phyloP scores from a whole-genome alignment of 805 yeast species.

The Wickerhamomyces subpelliculosus region DNA sequence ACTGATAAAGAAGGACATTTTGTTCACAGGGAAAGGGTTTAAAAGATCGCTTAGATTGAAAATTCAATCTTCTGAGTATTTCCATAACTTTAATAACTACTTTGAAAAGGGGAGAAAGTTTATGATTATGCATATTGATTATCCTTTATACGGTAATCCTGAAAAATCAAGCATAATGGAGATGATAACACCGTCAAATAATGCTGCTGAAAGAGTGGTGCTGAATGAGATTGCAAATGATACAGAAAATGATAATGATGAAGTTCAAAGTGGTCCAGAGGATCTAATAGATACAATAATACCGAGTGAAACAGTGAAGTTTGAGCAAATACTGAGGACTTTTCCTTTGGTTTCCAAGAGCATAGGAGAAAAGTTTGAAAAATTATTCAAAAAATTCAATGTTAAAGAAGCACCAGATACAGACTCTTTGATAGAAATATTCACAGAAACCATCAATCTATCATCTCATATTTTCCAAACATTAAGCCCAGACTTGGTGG shows the following conservation, averaged over 20 bases:
- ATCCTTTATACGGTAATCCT: conserved; percentile 41
- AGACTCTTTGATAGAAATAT: conserved; percentile 20
- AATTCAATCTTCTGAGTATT: conserved; percentile 39
- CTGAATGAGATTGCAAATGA: background rate
- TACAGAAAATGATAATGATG: background rate
- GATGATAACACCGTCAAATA: conserved; percentile 4
- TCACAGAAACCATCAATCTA: conserved; percentile 19
- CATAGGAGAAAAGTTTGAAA: conserved; percentile 33
- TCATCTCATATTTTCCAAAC: conserved; percentile 23
- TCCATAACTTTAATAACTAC: conserved; percentile 51
- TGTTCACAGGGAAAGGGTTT: conserved; percentile 57
- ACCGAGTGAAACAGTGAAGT: conserved; percentile 17
- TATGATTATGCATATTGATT: conserved; percentile 51
- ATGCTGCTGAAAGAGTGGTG: background rate
- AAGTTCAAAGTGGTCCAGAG: background rate
- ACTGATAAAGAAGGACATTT: conserved; percentile 43
- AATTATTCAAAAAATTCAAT: conserved; percentile 31
- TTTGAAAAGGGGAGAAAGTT: conserved; percentile 50
- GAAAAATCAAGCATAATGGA: conserved; percentile 3
- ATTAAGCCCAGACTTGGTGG: conserved; percentile 16
- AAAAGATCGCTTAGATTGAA: conserved; percentile 34
- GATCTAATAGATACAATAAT: background rate
- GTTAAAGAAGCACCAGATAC: conserved; percentile 23
- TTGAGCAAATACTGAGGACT: conserved; percentile 32
- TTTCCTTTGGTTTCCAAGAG: conserved; percentile 32